phyloP scores from a whole-genome alignment of 148 eudicot species.

The Agrostemma githago region DNA sequence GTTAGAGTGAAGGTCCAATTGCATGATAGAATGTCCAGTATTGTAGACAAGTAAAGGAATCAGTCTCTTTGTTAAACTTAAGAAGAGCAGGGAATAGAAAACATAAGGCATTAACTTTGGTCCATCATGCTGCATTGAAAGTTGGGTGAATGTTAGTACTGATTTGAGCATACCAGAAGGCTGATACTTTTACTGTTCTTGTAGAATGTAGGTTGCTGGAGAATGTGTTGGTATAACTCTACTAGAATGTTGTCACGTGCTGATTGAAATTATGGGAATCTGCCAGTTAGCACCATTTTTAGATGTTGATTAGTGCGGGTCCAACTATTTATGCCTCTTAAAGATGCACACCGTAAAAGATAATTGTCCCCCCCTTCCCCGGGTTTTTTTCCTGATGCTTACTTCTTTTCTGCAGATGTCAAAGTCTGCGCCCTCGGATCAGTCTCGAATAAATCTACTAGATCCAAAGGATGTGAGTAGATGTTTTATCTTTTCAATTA shows the following conservation, averaged over 20 bases:
- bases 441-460: conserved; percentile 85
- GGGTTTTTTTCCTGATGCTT: conserved; percentile 14
- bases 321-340: background rate
- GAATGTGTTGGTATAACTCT: background rate
- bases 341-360: conserved; percentile 6
- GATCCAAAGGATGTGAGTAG: conserved; percentile 91
- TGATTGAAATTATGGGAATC: background rate
- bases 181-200: background rate
- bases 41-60: background rate
- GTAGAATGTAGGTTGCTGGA: background rate
- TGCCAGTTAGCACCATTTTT: background rate
- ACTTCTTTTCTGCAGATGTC: conserved; percentile 68
- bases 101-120: background rate
- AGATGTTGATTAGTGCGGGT: background rate
- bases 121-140: background rate
- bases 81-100: background rate
- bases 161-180: background rate
- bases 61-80: background rate
- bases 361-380: background rate
- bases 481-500: background rate
- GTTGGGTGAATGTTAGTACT: background rate
- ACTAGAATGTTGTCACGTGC: background rate
- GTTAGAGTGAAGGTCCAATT: background rate
- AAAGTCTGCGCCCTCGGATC: conserved; percentile 92
- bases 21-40: too few relatives aligned